A percentile compares a stretch with the other conserved stretches of the same genome.
phyloP scores from a whole-genome alignment of 1,284 basidiomycete species.

The Hemileia vastatrix region DNA sequence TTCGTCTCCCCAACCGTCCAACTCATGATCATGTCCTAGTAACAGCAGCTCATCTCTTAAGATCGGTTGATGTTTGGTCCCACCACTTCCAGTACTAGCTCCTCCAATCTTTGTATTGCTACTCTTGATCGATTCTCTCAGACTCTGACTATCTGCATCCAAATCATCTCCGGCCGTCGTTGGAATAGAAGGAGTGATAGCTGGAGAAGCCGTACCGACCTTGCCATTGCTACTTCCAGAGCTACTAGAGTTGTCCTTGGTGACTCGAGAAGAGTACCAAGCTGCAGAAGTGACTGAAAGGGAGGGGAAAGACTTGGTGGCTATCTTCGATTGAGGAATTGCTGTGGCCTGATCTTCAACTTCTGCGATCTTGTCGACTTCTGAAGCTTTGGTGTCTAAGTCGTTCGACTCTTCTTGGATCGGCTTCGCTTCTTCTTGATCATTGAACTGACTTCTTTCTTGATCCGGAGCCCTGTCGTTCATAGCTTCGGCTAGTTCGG shows the following conservation, averaged over 20 bases:
- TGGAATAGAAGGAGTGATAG: neutral
- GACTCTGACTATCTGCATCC: neutral
- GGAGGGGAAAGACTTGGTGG: slow-evolving; percentile 29
- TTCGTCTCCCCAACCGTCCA: slow-evolving; percentile 31
- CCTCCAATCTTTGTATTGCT: neutral
- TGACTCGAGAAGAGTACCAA: slow-evolving; percentile 30
- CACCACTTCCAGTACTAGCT: neutral
- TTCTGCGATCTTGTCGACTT: neutral
- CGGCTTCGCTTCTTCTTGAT: neutral
- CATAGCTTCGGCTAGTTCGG: neutral
- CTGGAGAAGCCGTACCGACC: neutral
- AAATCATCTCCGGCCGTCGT: neutral
- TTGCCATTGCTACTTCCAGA: neutral
- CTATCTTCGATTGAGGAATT: neutral
- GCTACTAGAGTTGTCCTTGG: slow-evolving; percentile 22
- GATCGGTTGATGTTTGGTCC: neutral
- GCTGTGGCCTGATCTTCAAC: neutral
- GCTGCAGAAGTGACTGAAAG: slow-evolving; percentile 33
- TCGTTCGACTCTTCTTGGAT: neutral
- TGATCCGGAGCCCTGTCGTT: neutral
- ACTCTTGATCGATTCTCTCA: neutral
- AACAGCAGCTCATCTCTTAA: neutral
- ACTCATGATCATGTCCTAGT: slow-evolving; percentile 27
- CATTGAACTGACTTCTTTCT: neutral
- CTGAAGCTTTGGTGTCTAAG: neutral